These are phyloP conservation scores for Endoconidiophora polonica DNA, from an alignment of 2,329 filamentous ascomycete genomes.

Conservation along the genomic window DNA sequence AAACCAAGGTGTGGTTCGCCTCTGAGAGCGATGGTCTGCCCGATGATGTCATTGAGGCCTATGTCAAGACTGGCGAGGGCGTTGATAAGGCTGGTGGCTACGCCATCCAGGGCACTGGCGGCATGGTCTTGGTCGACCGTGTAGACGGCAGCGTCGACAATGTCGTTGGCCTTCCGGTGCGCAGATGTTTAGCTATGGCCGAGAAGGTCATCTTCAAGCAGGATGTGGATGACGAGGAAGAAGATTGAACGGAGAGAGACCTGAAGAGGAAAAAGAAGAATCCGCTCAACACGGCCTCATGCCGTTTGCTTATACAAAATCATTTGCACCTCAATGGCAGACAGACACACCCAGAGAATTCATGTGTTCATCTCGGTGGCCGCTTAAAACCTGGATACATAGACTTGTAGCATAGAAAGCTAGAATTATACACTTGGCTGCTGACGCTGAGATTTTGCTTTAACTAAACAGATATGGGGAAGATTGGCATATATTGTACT, in stretches of 20 bases:
- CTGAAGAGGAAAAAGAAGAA: no score
- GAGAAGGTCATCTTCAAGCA: slow-evolving; percentile 75
- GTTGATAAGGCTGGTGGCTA: slow-evolving; percentile 95
- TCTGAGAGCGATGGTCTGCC: slow-evolving; percentile 36
- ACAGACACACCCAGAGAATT: no score
- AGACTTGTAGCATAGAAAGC: no score
- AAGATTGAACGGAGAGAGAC: slow-evolving; percentile 16
- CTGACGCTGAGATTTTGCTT: no score
- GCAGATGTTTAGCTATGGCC: slow-evolving; percentile 61
- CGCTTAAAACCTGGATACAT: no score
- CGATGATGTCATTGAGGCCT: slow-evolving; percentile 69
- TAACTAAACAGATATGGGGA: no score
- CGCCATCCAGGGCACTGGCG: slow-evolving; percentile 76
- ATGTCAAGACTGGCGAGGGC: slow-evolving; percentile 74
- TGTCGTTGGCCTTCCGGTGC: slow-evolving; percentile 76
- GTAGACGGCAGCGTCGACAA: slow-evolving; percentile 88
- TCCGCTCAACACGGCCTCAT: no score
- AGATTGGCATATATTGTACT: no score
- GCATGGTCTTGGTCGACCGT: slow-evolving; percentile 71
- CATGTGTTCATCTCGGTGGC: no score
- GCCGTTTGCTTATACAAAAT: no score
- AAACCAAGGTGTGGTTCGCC: slow-evolving; percentile 83
- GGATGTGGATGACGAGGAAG: slow-evolving; percentile 37
- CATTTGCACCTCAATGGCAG: no score
- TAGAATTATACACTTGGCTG: no score